Percentiles rank a stretch among this genome's conserved stretches.
phyloP scores from a whole-genome alignment of 1,284 basidiomycete species.

The Puccinia hordei region DNA sequence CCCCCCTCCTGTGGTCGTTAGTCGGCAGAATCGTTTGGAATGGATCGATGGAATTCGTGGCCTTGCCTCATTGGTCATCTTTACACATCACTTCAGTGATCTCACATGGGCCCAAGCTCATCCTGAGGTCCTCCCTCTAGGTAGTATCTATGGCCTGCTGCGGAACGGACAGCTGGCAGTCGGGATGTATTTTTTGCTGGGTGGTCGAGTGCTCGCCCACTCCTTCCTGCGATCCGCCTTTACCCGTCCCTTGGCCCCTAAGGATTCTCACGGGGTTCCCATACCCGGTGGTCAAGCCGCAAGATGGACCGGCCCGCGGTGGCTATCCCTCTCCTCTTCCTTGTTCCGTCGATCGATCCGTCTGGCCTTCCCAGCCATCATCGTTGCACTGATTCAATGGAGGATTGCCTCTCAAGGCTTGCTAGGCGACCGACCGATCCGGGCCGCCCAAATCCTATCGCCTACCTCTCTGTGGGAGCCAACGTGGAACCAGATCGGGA shows the following conservation, averaged over 20 bases:
- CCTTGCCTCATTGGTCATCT: constrained; percentile 60
- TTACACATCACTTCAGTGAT: constrained; percentile 61
- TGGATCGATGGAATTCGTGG: constrained; percentile 61
- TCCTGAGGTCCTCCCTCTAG: constrained; percentile 58
- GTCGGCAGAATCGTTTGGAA: constrained; percentile 58
- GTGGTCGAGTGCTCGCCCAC: constrained; percentile 60
- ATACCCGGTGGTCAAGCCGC: constrained; percentile 55
- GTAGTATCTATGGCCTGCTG: constrained; percentile 58
- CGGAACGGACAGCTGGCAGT: constrained; percentile 59
- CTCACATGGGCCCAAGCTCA: constrained; percentile 59
- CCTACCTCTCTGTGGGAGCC: constrained; percentile 60
- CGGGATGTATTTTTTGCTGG: constrained; percentile 60
- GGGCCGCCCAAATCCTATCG: constrained; percentile 56
- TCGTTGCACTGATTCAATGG: constrained; percentile 60
- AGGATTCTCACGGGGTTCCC: constrained; percentile 58
- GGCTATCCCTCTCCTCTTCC: constrained; percentile 59
- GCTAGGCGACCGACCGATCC: constrained; percentile 57
- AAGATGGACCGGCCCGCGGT: constrained; percentile 53
- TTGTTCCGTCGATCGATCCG: constrained; percentile 61
- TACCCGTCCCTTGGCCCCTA: constrained; percentile 57
- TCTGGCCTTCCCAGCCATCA: constrained; percentile 60
- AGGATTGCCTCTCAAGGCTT: constrained; percentile 56
- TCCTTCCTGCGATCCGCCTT: constrained; percentile 59
- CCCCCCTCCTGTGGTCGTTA: constrained; percentile 56
- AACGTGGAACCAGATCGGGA: constrained; percentile 60